Percentiles rank a stretch among this genome's conserved stretches.
phyloP scores from a whole-genome alignment of 164 flowering plant species.

The Euptelea pleiosperma region DNA sequence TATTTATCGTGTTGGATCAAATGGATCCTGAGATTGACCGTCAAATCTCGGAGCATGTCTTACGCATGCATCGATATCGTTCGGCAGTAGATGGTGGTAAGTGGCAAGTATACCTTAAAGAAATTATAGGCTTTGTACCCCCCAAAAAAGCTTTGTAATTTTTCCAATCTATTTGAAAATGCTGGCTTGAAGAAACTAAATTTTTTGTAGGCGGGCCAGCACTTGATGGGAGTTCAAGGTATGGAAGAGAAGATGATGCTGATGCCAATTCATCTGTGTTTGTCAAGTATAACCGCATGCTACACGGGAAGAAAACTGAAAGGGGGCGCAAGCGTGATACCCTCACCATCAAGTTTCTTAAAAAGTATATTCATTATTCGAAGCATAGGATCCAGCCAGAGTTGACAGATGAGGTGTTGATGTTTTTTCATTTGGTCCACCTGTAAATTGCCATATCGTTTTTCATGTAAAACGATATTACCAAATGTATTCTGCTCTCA shows the following conservation, averaged over 20 bases:
- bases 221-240: constrained; percentile 46
- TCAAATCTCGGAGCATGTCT: constrained; percentile 86
- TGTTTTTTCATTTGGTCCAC: constrained; percentile 4
- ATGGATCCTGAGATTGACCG: constrained; percentile 98
- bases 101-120: constrained; percentile 2
- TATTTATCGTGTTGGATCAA: constrained; percentile 97
- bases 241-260: constrained; percentile 71
- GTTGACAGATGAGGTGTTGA: constrained; percentile 84
- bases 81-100: constrained; percentile 83
- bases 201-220: constrained; percentile 38
- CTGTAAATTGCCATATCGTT: not conserved
- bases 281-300: constrained; percentile 83
- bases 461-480: not conserved
- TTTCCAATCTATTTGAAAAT: not conserved
- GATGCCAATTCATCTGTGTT: constrained; percentile 64
- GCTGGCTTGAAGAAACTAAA: constrained; percentile 16
- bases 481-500: not conserved
- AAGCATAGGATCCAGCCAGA: constrained; percentile 90
- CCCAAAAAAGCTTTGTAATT: not conserved
- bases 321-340: constrained; percentile 66
- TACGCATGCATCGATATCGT: constrained; percentile 95
- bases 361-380: constrained; percentile 95
- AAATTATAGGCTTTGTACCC: not conserved
- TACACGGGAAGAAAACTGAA: constrained; percentile 74
- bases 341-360: constrained; percentile 88